A percentile compares a stretch with the other conserved stretches of the same genome.
These are phyloP conservation scores for Penicillium italicum DNA, from an alignment of 2,329 filamentous ascomycete species.

Conservation along the genomic window DNA sequence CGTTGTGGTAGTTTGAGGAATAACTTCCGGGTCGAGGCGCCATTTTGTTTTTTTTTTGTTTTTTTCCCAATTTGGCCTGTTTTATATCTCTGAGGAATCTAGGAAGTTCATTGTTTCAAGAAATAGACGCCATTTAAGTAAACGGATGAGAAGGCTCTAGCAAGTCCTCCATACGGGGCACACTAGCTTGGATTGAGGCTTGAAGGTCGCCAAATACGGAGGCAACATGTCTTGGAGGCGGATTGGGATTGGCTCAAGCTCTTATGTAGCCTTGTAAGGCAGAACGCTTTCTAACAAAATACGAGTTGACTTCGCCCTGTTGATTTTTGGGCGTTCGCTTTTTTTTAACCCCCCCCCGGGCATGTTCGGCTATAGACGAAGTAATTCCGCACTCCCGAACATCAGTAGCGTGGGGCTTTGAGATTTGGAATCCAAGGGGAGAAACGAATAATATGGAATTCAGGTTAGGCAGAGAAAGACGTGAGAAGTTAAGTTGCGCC, in stretches of 20 bases:
- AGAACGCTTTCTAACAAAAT: neutral
- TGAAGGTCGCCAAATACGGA: neutral
- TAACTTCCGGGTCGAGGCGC: constrained; percentile 14
- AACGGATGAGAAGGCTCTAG: neutral
- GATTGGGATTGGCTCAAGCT: neutral
- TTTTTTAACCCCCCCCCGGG: neutral
- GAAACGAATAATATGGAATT: neutral
- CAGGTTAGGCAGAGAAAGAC: neutral
- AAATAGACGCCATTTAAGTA: neutral
- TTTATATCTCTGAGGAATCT: neutral
- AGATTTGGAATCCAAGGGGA: neutral
- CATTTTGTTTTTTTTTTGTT: too few species aligned
- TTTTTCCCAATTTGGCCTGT: neutral
- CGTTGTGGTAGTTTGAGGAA: neutral
- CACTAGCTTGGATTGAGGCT: constrained; percentile 1
- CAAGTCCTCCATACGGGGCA: neutral
- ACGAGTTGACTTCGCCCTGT: neutral
- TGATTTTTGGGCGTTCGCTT: neutral
- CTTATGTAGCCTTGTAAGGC: neutral
- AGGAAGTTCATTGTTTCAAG: neutral
- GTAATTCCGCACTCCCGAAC: too few species aligned
- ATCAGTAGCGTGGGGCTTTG: neutral
- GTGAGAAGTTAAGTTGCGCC: neutral
- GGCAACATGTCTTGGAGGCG: neutral
- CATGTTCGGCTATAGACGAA: neutral